Conservation (phyloP, 768 basidiomycete species). For the Boletus insuetus region DNA sequence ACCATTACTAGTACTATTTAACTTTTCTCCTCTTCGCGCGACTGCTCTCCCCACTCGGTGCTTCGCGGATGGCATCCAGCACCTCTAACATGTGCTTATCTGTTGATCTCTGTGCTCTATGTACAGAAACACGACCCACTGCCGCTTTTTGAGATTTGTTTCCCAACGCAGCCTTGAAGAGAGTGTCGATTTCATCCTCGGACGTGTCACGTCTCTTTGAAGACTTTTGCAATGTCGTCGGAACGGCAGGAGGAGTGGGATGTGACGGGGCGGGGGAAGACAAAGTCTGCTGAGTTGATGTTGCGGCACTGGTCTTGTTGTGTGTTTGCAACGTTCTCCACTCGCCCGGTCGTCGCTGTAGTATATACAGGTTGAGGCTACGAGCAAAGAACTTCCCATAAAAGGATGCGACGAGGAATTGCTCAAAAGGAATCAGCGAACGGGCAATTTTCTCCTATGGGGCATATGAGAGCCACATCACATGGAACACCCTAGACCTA, state of each 20-base stretch:
- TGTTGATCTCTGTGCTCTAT: conserved; percentile 10
- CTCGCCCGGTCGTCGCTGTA: conserved; percentile 75
- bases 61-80: conserved; percentile 57
- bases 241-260: neutral
- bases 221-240: conserved; percentile 27
- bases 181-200: conserved; percentile 71
- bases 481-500: conserved; percentile 28
- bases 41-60: conserved; percentile 46
- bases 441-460: conserved; percentile 87
- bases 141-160: conserved; percentile 58
- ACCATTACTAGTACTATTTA: neutral
- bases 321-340: conserved; percentile 74
- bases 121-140: conserved; percentile 26
- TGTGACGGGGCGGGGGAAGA: conserved; percentile 2
- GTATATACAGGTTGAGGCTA: conserved; percentile 72
- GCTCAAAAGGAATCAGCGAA: conserved; percentile 70
- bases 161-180: conserved; percentile 60
- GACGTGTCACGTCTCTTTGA: conserved; percentile 45
- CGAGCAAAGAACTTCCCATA: conserved; percentile 88
- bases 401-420: conserved; percentile 68
- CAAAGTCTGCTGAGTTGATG: conserved; percentile 17
- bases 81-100: conserved; percentile 48
- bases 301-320: conserved; percentile 24
- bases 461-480: conserved; percentile 4
- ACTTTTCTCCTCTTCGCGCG: conserved; percentile 33